Conservation (phyloP, 2,329 filamentous ascomycete genomes). For the Xylaria sp. region DNA sequence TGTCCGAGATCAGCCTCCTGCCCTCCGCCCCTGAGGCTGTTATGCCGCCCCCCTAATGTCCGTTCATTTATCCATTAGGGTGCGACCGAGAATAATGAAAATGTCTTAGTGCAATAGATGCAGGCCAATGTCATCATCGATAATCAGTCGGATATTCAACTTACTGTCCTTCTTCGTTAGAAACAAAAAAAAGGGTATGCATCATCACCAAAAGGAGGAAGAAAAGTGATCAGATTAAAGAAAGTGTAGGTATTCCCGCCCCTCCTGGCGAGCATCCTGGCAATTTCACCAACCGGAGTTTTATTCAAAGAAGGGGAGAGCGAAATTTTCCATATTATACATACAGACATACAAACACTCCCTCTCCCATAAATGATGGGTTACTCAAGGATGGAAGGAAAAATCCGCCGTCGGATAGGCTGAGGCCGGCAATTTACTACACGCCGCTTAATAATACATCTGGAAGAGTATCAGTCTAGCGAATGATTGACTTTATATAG, state of each 20-base stretch:
- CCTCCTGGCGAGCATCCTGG: not conserved
- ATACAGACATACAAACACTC: not conserved
- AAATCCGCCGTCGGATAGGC: not conserved
- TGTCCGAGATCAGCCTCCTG: slow-evolving; percentile 64
- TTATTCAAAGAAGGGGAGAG: slow-evolving; percentile 7
- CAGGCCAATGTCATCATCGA: not conserved
- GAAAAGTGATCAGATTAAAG: not conserved
- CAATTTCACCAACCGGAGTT: slow-evolving; percentile 6
- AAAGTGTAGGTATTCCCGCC: not conserved
- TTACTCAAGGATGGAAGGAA: not conserved
- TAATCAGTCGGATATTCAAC: not conserved
- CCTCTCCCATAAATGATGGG: not conserved
- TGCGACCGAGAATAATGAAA: not conserved
- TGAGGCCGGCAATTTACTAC: not conserved
- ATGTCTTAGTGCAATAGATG: not conserved
- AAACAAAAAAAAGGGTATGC: not conserved
- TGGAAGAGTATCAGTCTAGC: slow-evolving; percentile 14
- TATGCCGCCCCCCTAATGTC: slow-evolving; percentile 26
- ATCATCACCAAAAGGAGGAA: not conserved
- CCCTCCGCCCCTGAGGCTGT: slow-evolving; percentile 36
- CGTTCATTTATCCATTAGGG: not conserved
- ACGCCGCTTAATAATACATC: slow-evolving; percentile 10
- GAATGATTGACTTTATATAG: slow-evolving; percentile 20
- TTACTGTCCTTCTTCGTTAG: not conserved
- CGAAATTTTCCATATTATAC: not conserved